These are phyloP conservation scores for Wickerhamomyces sp. DNA, from an alignment of 1,139 yeast genomes.

Conservation along the genomic window DNA sequence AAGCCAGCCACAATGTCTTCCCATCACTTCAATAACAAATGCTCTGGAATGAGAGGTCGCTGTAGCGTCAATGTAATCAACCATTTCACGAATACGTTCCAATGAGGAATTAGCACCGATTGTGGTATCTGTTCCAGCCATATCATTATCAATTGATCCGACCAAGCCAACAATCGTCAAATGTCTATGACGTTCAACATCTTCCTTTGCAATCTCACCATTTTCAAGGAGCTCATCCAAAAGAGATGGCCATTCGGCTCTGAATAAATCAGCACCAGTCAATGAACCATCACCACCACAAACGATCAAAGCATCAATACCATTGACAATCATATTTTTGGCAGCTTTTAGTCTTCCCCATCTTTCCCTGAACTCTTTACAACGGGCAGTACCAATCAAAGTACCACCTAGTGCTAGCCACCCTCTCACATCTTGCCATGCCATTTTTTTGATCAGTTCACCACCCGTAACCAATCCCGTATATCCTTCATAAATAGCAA, in stretches of 20 bases:
- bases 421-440: slow-evolving; percentile 75
- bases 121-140: slow-evolving; percentile 79
- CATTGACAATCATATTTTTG: slow-evolving; percentile 60
- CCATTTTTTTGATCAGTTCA: slow-evolving; percentile 52
- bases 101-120: slow-evolving; percentile 78
- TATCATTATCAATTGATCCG: slow-evolving; percentile 80
- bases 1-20: slow-evolving; percentile 86
- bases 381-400: slow-evolving; percentile 76
- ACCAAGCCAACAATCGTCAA: slow-evolving; percentile 74
- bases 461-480: slow-evolving; percentile 74
- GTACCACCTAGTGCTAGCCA: slow-evolving; percentile 77
- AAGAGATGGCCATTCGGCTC: slow-evolving; percentile 76
- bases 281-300: slow-evolving; percentile 87
- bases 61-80: slow-evolving; percentile 79
- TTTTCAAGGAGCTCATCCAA: slow-evolving; percentile 52
- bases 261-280: slow-evolving; percentile 77
- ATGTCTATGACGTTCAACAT: slow-evolving; percentile 48
- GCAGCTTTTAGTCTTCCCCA: slow-evolving; percentile 66
- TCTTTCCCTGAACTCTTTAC: slow-evolving; percentile 61
- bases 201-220: slow-evolving; percentile 44
- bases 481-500: slow-evolving; percentile 73
- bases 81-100: slow-evolving; percentile 71
- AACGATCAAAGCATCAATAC: slow-evolving; percentile 74
- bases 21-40: slow-evolving; percentile 85
- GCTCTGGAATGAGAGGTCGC: slow-evolving; percentile 83